phyloP scores from a whole-genome alignment of 352 stramenopile genomes.

The Pythium vanterpoolii region DNA sequence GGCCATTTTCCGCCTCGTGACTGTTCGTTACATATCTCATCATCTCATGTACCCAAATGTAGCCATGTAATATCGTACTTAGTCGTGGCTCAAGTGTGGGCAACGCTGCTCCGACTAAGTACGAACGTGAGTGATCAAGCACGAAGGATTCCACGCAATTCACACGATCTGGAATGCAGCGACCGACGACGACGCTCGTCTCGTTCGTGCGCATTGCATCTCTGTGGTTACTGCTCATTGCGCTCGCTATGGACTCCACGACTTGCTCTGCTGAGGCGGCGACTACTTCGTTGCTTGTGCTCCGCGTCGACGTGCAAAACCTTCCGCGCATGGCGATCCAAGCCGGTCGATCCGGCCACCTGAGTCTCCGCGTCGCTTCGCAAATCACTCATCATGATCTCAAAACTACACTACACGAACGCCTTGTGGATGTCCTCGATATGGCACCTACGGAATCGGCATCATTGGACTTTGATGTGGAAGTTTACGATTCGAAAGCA shows the following conservation, averaged over 20 bases:
- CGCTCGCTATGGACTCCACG: neutral
- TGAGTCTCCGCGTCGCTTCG: slow-evolving; percentile 5
- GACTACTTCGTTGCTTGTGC: neutral
- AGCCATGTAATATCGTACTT: slow-evolving; percentile 10
- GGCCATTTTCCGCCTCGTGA: neutral
- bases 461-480: slow-evolving; percentile 14
- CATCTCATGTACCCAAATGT: neutral
- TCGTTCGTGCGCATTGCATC: neutral
- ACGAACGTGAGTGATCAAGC: too few species aligned
- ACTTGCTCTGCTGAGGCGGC: neutral
- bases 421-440: neutral
- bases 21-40: too few species aligned
- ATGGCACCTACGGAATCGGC: neutral
- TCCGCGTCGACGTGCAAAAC: slow-evolving; percentile 25
- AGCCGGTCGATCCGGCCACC: slow-evolving; percentile 1
- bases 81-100: neutral
- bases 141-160: too few species aligned
- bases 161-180: neutral
- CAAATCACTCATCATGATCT: slow-evolving; percentile 1
- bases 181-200: neutral
- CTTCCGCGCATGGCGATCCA: slow-evolving; percentile 3
- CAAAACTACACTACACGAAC: neutral
- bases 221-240: neutral
- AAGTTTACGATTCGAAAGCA: slow-evolving; percentile 16
- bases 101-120: slow-evolving; percentile 1